A percentile compares a stretch with the other conserved stretches of the same genome.
phyloP scores from a whole-genome alignment of 768 basidiomycete genomes.

The Butyriboletus loyo region DNA sequence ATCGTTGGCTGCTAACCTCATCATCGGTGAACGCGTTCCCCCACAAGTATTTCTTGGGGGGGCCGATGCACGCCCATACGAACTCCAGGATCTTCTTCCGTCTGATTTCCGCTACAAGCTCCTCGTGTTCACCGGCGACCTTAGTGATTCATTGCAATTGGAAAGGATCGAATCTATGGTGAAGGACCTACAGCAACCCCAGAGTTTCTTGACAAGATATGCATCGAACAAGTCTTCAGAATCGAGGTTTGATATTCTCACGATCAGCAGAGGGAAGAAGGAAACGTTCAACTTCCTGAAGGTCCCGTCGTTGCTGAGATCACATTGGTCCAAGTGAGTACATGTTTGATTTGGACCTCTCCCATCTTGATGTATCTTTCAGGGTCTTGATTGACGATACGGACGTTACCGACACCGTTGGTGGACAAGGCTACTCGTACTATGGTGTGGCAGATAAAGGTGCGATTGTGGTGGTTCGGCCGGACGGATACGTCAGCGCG shows the following conservation, averaged over 20 bases:
- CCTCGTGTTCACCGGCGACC: conserved; percentile 43
- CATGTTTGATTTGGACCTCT: not conserved
- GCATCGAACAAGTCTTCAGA: conserved; percentile 20
- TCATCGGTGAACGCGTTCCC: conserved; percentile 47
- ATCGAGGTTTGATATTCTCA: conserved; percentile 31
- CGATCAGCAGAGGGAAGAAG: conserved; percentile 31
- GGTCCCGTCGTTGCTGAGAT: conserved; percentile 32
- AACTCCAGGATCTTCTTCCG: conserved; percentile 50
- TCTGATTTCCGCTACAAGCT: conserved; percentile 50
- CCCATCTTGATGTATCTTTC: not conserved
- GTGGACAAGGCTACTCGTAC: conserved; percentile 54
- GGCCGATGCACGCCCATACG: conserved; percentile 43
- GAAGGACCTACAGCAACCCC: conserved; percentile 21
- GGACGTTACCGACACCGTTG: conserved; percentile 41
- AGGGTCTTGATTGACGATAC: conserved; percentile 63
- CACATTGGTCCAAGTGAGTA: conserved; percentile 43
- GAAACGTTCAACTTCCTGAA: conserved; percentile 28
- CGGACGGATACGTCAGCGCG: conserved; percentile 56
- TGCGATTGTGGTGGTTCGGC: conserved; percentile 29
- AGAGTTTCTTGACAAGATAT: conserved; percentile 28
- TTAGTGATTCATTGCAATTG: conserved; percentile 18
- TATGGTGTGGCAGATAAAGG: conserved; percentile 42
- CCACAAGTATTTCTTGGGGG: conserved; percentile 46
- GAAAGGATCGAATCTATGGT: conserved; percentile 27
- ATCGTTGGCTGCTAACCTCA: conserved; percentile 36